Conservation (phyloP, 768 basidiomycete species). For the Collybia nuda region DNA sequence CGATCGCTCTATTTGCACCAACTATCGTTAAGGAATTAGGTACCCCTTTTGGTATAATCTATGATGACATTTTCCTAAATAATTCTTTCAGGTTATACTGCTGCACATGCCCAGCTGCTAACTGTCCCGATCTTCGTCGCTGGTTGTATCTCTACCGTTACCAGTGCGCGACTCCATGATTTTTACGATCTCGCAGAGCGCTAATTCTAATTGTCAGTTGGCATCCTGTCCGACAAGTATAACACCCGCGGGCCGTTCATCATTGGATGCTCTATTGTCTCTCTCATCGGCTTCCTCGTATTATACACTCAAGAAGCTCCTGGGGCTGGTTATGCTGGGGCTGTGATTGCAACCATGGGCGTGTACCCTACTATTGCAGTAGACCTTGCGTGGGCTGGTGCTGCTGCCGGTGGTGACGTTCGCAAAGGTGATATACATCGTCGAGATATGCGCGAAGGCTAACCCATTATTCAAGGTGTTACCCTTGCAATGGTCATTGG, state of each 20-base stretch:
- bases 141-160: slow-evolving; percentile 43
- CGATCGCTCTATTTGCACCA: slow-evolving; percentile 47
- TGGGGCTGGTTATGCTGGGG: slow-evolving; percentile 44
- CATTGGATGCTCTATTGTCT: slow-evolving; percentile 37
- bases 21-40: slow-evolving; percentile 47
- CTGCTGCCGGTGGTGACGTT: slow-evolving; percentile 55
- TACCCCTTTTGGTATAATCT: background rate
- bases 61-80: background rate
- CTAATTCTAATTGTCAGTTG: slow-evolving; percentile 19
- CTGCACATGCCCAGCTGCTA: slow-evolving; percentile 50
- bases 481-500: slow-evolving; percentile 54
- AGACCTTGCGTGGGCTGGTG: slow-evolving; percentile 52
- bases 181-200: background rate
- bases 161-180: slow-evolving; percentile 11
- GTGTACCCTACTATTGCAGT: slow-evolving; percentile 51
- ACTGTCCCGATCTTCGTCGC: slow-evolving; percentile 49
- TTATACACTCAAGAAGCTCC: slow-evolving; percentile 35
- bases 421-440: slow-evolving; percentile 35
- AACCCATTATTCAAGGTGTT: slow-evolving; percentile 21
- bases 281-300: slow-evolving; percentile 52
- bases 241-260: slow-evolving; percentile 50
- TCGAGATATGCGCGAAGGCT: background rate
- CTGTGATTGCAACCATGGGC: slow-evolving; percentile 50
- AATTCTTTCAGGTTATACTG: slow-evolving; percentile 34
- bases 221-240: slow-evolving; percentile 40